phyloP scores from a whole-genome alignment of 352 stramenopile species.

The Peronosclerospora sorghi region DNA sequence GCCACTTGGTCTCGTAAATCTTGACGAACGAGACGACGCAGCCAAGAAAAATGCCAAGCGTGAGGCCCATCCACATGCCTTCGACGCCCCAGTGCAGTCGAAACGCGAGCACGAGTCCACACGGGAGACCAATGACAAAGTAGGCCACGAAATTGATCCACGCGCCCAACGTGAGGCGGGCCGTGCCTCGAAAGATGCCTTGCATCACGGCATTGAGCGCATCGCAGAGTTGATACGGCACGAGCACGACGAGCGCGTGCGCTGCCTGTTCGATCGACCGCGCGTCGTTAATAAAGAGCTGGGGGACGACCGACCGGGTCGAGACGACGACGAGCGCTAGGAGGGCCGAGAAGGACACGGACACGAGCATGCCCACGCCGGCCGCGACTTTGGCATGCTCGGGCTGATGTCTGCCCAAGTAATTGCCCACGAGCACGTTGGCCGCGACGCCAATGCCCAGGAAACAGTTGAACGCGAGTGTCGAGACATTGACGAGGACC shows the following conservation, averaged over 20 bases:
- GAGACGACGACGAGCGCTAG: conserved; percentile 35
- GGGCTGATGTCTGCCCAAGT: conserved; percentile 67
- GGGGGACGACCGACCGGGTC: conserved; percentile 33
- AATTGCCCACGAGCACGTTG: conserved; percentile 75
- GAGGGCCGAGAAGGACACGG: conserved; percentile 27
- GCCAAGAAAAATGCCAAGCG: conserved; percentile 41
- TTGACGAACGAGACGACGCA: conserved; percentile 47
- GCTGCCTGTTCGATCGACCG: conserved; percentile 29
- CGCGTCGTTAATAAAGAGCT: conserved; percentile 66
- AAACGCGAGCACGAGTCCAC: conserved; percentile 55
- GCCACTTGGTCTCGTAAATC: conserved; percentile 48
- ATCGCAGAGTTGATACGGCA: conserved; percentile 62
- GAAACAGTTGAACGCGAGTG: conserved; percentile 70
- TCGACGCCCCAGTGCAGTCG: conserved; percentile 43
- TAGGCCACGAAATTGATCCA: conserved; percentile 61
- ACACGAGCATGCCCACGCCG: conserved; percentile 52
- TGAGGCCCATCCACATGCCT: conserved; percentile 63
- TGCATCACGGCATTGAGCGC: conserved; percentile 68
- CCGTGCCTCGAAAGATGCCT: conserved; percentile 58
- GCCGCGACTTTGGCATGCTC: conserved; percentile 76
- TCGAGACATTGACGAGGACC: conserved; percentile 51
- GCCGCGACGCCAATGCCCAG: conserved; percentile 64
- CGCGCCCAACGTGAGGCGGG: conserved; percentile 38
- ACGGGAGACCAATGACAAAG: conserved; percentile 56
- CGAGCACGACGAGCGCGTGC: conserved; percentile 27